A percentile compares a stretch with the other conserved stretches of the same genome.
These are phyloP conservation scores for Salmacisia buchloeana DNA, from an alignment of 1,284 basidiomycete genomes.

Conservation along the genomic window DNA sequence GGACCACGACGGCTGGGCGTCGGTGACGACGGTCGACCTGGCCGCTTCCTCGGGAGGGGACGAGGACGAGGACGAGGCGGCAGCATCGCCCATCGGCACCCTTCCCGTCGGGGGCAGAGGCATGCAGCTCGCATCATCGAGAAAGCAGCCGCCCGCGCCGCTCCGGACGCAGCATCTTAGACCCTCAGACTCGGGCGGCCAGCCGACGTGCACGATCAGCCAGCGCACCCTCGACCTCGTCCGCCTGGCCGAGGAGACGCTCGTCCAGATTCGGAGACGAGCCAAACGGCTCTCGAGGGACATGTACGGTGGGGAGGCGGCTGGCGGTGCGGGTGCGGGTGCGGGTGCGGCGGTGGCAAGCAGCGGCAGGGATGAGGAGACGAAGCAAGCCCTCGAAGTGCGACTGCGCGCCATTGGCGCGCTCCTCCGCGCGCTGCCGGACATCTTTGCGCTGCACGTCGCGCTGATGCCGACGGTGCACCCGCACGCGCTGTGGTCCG, in stretches of 20 bases:
- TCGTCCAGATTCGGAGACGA: constrained; percentile 11
- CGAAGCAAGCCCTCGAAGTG: not conserved
- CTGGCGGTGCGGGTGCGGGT: too few species aligned
- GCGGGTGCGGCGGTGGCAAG: too few species aligned
- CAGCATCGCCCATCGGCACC: too few species aligned
- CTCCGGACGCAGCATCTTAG: not conserved
- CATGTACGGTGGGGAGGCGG: not conserved
- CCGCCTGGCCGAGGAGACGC: constrained; percentile 16
- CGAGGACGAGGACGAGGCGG: not conserved
- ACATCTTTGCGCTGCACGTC: constrained; percentile 68
- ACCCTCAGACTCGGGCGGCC: too few species aligned
- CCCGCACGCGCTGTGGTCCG: constrained; percentile 56
- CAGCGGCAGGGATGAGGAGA: too few species aligned
- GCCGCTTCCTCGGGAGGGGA: too few species aligned
- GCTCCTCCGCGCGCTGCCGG: constrained; percentile 50
- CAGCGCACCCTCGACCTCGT: constrained; percentile 26
- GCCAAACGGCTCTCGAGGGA: constrained; percentile 4
- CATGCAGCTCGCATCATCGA: not conserved
- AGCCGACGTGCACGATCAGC: constrained; percentile 23
- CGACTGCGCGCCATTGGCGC: constrained; percentile 4
- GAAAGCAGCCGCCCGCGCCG: not conserved
- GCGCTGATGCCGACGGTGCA: constrained; percentile 73
- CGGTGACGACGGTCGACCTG: too few species aligned
- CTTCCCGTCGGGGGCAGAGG: not conserved
- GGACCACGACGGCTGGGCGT: too few species aligned